Conservation (phyloP, 75 land plant species). For the Picea sitchensis region DNA sequence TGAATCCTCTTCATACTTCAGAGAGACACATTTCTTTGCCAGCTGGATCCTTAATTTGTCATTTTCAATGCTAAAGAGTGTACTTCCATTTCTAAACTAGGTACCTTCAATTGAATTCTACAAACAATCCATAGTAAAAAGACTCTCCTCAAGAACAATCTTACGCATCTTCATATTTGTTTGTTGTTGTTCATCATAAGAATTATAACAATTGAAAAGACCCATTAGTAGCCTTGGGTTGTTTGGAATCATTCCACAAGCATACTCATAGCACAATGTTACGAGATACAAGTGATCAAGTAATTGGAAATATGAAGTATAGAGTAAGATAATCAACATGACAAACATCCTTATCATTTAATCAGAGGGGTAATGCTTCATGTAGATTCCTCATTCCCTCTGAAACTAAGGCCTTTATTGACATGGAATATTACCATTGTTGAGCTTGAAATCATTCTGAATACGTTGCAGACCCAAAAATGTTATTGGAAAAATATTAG, state of each 20-base stretch:
- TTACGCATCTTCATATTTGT: conserved; percentile 95
- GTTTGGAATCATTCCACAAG: conserved; percentile 69
- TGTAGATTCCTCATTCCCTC: conserved; percentile 88
- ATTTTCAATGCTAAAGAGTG: too few species aligned
- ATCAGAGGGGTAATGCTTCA: conserved; percentile 70
- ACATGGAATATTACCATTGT: conserved; percentile 16
- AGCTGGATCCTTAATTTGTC: too few species aligned
- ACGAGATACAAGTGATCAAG: conserved; percentile 83
- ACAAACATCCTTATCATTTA: conserved; percentile 60
- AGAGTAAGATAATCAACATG: conserved; percentile 52
- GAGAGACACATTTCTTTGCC: too few species aligned
- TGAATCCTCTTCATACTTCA: too few species aligned
- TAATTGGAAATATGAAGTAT: conserved; percentile 64
- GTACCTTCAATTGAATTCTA: conserved; percentile 94
- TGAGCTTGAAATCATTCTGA: too few species aligned
- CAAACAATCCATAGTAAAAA: conserved; percentile 93
- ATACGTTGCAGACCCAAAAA: too few species aligned
- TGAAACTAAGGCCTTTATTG: conserved; percentile 80
- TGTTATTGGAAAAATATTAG: too few species aligned
- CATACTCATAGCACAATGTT: conserved; percentile 81
- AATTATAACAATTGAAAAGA: conserved; percentile 87
- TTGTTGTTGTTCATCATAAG: conserved; percentile 96
- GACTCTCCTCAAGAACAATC: conserved; percentile 70
- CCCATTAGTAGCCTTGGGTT: conserved; percentile 84
- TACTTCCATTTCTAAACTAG: conserved; percentile 17